phyloP scores from a whole-genome alignment of 805 yeast genomes.

The Kluyveromyces lactis region DNA sequence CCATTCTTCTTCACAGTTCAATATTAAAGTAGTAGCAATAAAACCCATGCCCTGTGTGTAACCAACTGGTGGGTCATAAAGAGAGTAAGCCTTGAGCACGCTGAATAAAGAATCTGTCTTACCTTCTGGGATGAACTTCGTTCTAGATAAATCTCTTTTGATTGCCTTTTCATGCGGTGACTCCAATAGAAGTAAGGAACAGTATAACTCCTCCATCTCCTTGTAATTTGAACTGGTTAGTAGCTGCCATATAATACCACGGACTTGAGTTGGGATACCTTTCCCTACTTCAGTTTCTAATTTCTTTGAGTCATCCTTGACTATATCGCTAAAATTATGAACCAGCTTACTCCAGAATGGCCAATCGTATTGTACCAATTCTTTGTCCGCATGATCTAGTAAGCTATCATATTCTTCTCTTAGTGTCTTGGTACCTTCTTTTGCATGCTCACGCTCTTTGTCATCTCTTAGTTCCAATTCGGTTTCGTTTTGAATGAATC shows the following conservation, averaged over 20 bases:
- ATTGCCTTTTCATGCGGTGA: slow-evolving; percentile 70
- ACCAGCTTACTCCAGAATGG: slow-evolving; percentile 83
- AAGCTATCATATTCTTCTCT: slow-evolving; percentile 25
- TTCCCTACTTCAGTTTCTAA: slow-evolving; percentile 53
- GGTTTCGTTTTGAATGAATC: slow-evolving; percentile 48
- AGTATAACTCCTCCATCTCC: slow-evolving; percentile 29
- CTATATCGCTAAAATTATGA: slow-evolving; percentile 63
- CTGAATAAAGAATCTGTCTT: slow-evolving; percentile 59
- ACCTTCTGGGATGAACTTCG: slow-evolving; percentile 64
- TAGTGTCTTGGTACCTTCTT: slow-evolving; percentile 35
- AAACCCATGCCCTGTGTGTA: slow-evolving; percentile 98
- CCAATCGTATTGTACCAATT: slow-evolving; percentile 51
- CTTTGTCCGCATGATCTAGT: slow-evolving; percentile 19
- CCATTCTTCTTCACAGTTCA: slow-evolving; percentile 59
- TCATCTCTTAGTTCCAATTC: slow-evolving; percentile 43
- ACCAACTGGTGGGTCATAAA: slow-evolving; percentile 88
- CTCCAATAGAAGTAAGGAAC: slow-evolving; percentile 39
- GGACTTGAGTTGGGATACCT: slow-evolving; percentile 78
- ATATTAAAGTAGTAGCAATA: slow-evolving; percentile 72
- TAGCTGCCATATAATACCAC: slow-evolving; percentile 92
- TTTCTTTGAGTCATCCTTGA: slow-evolving; percentile 49
- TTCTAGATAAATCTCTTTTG: slow-evolving; percentile 74
- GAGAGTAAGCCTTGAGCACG: slow-evolving; percentile 74
- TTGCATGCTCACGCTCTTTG: slow-evolving; percentile 43
- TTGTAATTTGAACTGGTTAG: slow-evolving; percentile 71